A percentile compares a stretch with the other conserved stretches of the same genome.
phyloP scores from a whole-genome alignment of 106 monocot genomes.

The Acorus calamus region DNA sequence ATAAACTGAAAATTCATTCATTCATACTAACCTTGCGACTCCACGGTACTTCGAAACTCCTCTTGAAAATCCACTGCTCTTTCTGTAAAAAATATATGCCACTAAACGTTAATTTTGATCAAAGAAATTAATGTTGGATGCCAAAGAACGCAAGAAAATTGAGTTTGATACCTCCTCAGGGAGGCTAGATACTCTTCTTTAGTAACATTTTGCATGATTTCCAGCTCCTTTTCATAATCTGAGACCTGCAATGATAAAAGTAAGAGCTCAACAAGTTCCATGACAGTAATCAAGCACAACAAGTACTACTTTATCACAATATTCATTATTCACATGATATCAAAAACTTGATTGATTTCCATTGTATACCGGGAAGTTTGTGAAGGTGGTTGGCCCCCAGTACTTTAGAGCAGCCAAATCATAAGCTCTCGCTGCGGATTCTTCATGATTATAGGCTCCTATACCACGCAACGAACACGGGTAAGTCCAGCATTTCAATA shows the following conservation, averaged over 20 bases:
- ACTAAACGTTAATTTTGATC: no score
- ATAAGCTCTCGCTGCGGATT: not conserved
- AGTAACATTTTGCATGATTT: slow-evolving; percentile 10
- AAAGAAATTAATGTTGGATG: no score
- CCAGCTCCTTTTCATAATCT: slow-evolving; percentile 12
- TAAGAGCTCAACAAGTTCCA: no score
- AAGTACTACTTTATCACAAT: no score
- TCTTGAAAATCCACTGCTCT: slow-evolving; percentile 42
- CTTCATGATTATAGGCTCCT: no score
- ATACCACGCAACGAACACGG: no score
- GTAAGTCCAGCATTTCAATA: no score
- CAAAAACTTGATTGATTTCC: not conserved
- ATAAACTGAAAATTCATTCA: no score
- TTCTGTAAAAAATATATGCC: slow-evolving; percentile 6
- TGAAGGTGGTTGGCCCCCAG: slow-evolving; percentile 7
- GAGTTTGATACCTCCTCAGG: slow-evolving; percentile 15
- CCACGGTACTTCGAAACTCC: slow-evolving; percentile 40
- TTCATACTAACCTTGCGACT: slow-evolving; percentile 24
- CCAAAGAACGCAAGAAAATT: no score
- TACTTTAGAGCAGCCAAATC: slow-evolving; percentile 3
- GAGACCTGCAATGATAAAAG: not conserved
- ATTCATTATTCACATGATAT: no score
- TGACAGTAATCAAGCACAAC: no score
- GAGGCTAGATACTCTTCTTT: slow-evolving; percentile 20
- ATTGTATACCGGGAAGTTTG: slow-evolving; percentile 15